Evolutionary conservation across 108 stramenopile species (phyloP), one percentile per base, ranked within the genome.

Genomic region (Fragilaria radians): DNA sequence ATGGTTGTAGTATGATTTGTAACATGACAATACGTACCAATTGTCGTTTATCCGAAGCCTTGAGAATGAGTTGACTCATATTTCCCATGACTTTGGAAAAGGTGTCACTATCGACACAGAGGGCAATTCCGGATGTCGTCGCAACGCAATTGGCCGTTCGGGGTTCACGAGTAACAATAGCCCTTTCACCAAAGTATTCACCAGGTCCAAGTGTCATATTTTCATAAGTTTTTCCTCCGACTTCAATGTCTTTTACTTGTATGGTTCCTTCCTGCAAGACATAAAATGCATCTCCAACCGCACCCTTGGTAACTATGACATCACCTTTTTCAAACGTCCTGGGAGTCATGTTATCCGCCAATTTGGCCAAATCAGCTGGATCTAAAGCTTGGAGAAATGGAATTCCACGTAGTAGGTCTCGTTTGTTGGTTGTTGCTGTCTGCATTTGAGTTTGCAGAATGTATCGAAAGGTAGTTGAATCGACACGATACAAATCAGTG

Each of bases 201-300:
- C 81, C 85, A 4, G 74, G 42, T 17, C 76, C 71, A 42, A 85
- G 31, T 27, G 25, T 49, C 17, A 83, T 28, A 48, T 86, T 79
- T 32, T 62, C 62, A 66, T 67, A 73, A 32, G 55, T 32, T 45
- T 72, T 59, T 54, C 70, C 61, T 42, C 78, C 78, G 4, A 30
- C 51, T 33, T 56, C 33, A 48, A 69, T 63, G 46, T 82, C 74
- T 2, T 67, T 75, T 3, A 69, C 67, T 27, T 72, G 67, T 0
- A 81, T 71, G n/a, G 49, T 65, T 24, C 95, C 95, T 46, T 77
- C 54, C 52, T 87, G 80, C 47, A 93, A 70, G 32, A 93, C 78
- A 70, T 65, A 85, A 59, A 95, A 93, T 80, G 65, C 45, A 56
- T 82, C 30, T 52, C 68, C 78, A 22, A 29, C 54, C 56, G 66